Base-by-base conservation (phyloP, 1,139 yeast species). In the Hemisphaericaspora xylanilytica region DNA sequence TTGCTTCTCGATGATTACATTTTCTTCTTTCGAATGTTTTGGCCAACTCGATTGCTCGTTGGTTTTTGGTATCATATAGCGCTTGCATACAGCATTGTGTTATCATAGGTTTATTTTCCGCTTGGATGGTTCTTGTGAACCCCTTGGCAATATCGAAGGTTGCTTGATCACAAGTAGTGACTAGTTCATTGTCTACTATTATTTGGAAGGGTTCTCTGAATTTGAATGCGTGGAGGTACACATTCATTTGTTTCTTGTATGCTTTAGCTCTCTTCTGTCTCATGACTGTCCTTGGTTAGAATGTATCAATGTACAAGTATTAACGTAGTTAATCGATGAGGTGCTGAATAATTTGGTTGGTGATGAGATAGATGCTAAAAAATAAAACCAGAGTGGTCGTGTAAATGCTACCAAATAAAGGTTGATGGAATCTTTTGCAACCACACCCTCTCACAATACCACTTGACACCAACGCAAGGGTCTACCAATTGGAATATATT, bases 61-160 rank as follows among this genome's bases (percentile, higher is more conserved):
- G 88, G 52, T 87, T 78, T 20, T 79, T 76, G 9, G 85, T 71
- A 36, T 74, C 73, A 58, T 92, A 94, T 27, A 92, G 67, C 18
- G 86, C 84, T 57, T 88, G 88, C 73, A 94, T 87, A 52, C 96
- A 86, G 56, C 98, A 94, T 62, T 92, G 98, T 1, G 98, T 88
- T 38, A 94, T 85, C 95, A 92, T 79, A n/a, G 89, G 88, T 56
- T 92, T 92, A 33, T 83, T 78, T 53, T 85, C 90, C 5, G 83
- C 87, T 58, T 90, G 97, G 8, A 90, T 68, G 0, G 96, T 88
- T 46, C 95, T 70, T 41, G 78, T 70, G 30, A 92, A 65, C n/a
- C 94, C 96, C 55, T 85, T 85, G 13, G 67, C 69, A 18, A 92
- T 62, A 57, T 90, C 90, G 57, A 78, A 86, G 38, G 83, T 81